Base-by-base conservation (phyloP, 805 yeast genomes). In the Phaffomyces thermotolerans region DNA sequence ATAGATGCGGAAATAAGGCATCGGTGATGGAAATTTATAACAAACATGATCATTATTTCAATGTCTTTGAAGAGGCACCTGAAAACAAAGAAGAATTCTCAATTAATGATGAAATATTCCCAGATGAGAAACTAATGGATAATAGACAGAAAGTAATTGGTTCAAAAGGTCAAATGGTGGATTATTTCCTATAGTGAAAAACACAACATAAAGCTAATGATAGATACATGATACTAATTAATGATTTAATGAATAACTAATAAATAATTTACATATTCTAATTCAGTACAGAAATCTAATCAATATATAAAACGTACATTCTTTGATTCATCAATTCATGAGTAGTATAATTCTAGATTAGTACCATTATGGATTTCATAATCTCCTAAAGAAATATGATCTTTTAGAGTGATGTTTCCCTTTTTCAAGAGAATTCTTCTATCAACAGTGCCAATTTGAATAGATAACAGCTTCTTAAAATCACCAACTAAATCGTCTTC, bases 1-100 rank as follows among this genome's bases (percentile, higher is more conserved):
- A 93, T 57, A 64, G 99, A 48, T 93, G 99, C 63, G 99, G 99
- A 1, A 93, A 93, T 60, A 79, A 88, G 59, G 99, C 99, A 5
- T 85, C 96, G n/a, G 90, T 93, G n/a, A 71, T 93, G 49, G 99
- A 93, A 62, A 79, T 93, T 6, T 76, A 75, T 52, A 78, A 75
- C 40, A 78, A 80, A 23, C 82, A 85, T 37, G 80, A 78, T 42
- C 73, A 77, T 48, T 76, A 69, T 54, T 93, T 91, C 65, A 93
- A 93, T 58, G 95, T 95, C 2, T 93, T 93, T 64, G 98, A 88
- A 50, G 98, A 96, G 13, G 93, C 97, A 8, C 98, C 98, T 0
- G 97, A 89, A 55, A 89, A 90, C 59, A 84, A 80, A 41, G 76
- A 76, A 50, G 59, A 59, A 40, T 48, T 59, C 40, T 52, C 61